Evolutionary conservation across 2,329 filamentous ascomycete genomes (phyloP).

Genomic region (Whalleya microplaca): DNA sequence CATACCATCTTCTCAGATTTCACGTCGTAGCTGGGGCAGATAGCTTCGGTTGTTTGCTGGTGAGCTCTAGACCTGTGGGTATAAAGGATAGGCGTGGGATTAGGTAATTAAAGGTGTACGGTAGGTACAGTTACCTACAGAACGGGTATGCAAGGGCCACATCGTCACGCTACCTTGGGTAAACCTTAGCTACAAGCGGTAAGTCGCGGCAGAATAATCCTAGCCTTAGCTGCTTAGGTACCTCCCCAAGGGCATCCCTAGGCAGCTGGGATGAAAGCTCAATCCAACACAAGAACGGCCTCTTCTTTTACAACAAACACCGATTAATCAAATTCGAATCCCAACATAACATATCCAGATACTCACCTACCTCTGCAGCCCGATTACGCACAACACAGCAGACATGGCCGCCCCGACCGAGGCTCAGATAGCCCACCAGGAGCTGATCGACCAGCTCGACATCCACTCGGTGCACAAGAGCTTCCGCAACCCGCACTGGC

Average conservation of each 20-base stretch:
- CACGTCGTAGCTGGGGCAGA: not conserved
- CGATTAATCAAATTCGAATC: not conserved
- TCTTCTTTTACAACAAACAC: not conserved
- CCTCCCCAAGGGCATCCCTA: not conserved
- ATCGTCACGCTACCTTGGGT: no score
- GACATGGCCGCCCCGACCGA: constrained; percentile 67
- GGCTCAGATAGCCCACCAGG: constrained; percentile 78
- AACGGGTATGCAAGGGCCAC: no score
- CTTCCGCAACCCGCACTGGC: constrained; percentile 91
- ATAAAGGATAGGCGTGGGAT: not conserved
- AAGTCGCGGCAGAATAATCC: constrained; percentile 36
- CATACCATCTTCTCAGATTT: constrained; percentile 28
- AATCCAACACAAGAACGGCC: not conserved
- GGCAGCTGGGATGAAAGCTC: not conserved
- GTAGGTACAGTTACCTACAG: no score
- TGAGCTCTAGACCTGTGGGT: not conserved
- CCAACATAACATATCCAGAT: not conserved
- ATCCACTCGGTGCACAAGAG: constrained; percentile 83
- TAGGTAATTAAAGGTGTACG: not conserved
- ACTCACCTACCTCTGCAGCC: not conserved
- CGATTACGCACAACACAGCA: constrained; percentile 35
- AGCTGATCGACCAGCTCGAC: constrained; percentile 88
- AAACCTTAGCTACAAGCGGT: constrained; percentile 37
- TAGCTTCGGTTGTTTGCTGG: not conserved
- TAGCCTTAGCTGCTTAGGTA: no score